Conservation (phyloP, 139 green algal species). For the Chlorella sp. region DNA sequence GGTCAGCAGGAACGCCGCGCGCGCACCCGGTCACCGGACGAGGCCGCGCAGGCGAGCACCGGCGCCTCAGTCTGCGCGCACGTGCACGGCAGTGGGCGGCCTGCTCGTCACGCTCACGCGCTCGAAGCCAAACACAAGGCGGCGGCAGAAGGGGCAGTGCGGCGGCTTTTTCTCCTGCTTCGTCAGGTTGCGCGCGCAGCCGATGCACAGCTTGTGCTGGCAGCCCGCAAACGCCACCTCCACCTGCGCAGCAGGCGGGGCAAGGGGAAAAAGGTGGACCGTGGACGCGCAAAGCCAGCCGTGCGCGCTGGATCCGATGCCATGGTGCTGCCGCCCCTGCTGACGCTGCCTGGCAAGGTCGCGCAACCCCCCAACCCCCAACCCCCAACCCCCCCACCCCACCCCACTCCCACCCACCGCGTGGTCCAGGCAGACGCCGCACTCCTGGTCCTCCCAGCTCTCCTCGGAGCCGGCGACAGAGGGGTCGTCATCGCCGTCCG, state of each 20-base stretch:
- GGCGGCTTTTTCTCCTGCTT: conserved; percentile 60
- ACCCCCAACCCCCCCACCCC: neutral
- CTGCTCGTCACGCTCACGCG: conserved; percentile 7
- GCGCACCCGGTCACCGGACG: too few species aligned
- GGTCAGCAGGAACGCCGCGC: too few species aligned
- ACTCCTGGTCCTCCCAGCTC: conserved; percentile 39
- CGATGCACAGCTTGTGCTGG: conserved; percentile 52
- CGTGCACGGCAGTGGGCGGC: too few species aligned
- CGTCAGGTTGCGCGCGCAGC: conserved; percentile 52
- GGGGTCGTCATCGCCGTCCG: too few species aligned
- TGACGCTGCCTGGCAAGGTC: neutral
- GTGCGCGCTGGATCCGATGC: too few species aligned
- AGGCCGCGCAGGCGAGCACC: too few species aligned
- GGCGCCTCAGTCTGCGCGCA: too few species aligned
- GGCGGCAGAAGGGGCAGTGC: conserved; percentile 62
- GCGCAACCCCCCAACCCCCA: neutral
- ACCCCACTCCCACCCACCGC: conserved; percentile 3
- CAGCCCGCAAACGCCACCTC: conserved; percentile 53
- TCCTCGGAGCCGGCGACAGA: too few species aligned
- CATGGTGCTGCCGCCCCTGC: too few species aligned
- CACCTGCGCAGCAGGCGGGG: too few species aligned
- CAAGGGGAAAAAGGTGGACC: neutral
- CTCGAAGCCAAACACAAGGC: conserved; percentile 28
- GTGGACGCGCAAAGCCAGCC: neutral
- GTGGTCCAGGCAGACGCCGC: conserved; percentile 59